Evolutionary conservation across 2,329 filamentous ascomycete genomes (phyloP), one percentile per base, ranked within the genome.

Genomic region (Hymenoscyphus fraxineus): DNA sequence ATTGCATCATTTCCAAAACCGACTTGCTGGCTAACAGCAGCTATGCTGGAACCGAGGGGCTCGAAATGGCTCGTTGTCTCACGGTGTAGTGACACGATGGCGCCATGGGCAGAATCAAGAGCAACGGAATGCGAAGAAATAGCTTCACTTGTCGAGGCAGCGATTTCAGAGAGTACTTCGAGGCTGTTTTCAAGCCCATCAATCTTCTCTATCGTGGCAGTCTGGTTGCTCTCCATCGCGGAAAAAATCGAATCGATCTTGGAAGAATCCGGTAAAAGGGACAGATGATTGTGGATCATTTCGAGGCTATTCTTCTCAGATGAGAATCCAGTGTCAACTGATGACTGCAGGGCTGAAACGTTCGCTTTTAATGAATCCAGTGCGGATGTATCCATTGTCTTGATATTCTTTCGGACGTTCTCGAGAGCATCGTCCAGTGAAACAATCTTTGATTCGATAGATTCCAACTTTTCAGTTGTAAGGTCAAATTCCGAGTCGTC

Each of bases 351-450:
- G 19, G 62, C 63, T n/a, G 57, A 62, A 40, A 66, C 27, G 15
- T 55, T 56, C 19, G 32, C 40, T 16, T 32, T 57, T 22, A 66
- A 44, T n/a, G 54, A 44, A 58, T 63, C 60, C n/a, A 66, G 58
- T 13, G 55, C 58, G 5, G 63, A 31, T 60, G 31, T 63, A 58
- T 68, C 65, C 19, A 68, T n/a, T 32, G 61, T 54, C 13, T 51
- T 32, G 2, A 68, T 63, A 35, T 63, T 61, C 62, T 64, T 62
- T n/a, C 58, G 63, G 2, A 68, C 61, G 27, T 44, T 60, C 31
- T 60, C 65, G 2, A 71, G 44, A 38, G 63, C 59, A 5, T 68
- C 67, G 19, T 64, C 68, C n/a, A 69, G 22, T 2, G 65, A 63
- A 31, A 44, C 40, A 6, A 63, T 62, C 41, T 67, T 68, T 10